These are phyloP conservation scores for Cystofilobasidium capitatum DNA, from an alignment of 768 basidiomycete genomes.

Conservation along the genomic window DNA sequence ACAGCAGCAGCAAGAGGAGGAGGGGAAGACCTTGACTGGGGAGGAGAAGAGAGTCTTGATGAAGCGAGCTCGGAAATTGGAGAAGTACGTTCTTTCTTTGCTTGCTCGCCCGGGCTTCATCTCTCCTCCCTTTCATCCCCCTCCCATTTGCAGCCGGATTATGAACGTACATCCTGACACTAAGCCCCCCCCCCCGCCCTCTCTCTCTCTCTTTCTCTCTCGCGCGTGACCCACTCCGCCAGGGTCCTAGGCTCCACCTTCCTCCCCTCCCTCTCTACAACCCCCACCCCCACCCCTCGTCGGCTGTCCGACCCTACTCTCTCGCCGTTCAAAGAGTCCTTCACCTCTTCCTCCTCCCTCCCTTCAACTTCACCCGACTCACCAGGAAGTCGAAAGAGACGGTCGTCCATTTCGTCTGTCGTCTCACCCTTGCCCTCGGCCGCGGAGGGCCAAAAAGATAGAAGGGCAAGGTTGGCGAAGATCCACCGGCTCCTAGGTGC, in stretches of 20 bases:
- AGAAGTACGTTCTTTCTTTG: background rate
- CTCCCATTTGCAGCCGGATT: background rate
- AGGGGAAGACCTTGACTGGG: background rate
- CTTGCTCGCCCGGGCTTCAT: background rate
- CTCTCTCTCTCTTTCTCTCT: background rate
- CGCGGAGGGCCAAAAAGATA: background rate
- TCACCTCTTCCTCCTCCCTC: background rate
- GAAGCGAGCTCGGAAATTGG: background rate
- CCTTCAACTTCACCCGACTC: background rate
- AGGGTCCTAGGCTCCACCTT: too few relatives aligned
- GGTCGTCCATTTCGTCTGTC: background rate
- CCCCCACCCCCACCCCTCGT: background rate
- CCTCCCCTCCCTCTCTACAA: background rate
- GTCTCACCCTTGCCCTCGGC: background rate
- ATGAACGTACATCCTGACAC: background rate
- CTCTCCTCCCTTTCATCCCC: background rate
- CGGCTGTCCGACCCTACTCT: background rate
- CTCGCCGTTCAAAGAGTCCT: background rate
- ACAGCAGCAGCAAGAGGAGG: background rate
- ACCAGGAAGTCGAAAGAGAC: background rate
- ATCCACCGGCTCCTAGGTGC: conserved; percentile 8
- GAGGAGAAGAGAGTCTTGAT: background rate
- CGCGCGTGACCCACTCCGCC: too few relatives aligned
- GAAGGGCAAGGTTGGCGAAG: background rate
- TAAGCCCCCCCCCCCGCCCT: too few relatives aligned